phyloP scores from a whole-genome alignment of 2,329 filamentous ascomycete genomes.

The Pestalotiopsis fici region DNA sequence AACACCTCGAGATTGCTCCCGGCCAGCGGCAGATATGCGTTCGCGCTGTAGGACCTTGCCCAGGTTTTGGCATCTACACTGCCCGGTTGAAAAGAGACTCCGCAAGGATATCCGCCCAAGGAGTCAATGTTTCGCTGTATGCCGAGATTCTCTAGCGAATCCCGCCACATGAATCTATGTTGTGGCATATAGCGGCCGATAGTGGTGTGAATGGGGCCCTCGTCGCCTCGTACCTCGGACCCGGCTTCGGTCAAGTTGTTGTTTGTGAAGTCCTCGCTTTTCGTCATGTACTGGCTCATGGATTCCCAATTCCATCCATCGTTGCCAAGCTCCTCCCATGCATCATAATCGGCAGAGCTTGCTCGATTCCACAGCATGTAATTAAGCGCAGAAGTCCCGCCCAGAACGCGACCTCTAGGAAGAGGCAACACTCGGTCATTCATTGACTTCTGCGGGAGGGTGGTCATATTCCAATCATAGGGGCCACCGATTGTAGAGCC shows the following conservation, averaged over 20 bases:
- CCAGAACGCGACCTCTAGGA: conserved; percentile 44
- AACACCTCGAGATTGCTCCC: conserved; percentile 42
- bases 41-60: conserved; percentile 45
- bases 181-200: conserved; percentile 4
- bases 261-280: conserved; percentile 29
- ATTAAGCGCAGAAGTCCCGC: conserved; percentile 46
- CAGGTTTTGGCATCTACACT: conserved; percentile 48
- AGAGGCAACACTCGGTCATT: conserved; percentile 37
- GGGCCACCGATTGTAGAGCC: conserved; percentile 21
- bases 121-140: conserved; percentile 7
- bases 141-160: background rate
- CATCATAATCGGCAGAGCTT: conserved; percentile 30
- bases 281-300: conserved; percentile 33
- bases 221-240: conserved; percentile 17
- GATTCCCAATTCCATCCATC: conserved; percentile 36
- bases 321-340: conserved; percentile 34
- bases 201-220: conserved; percentile 19
- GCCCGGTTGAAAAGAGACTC: conserved; percentile 50
- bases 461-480: conserved; percentile 41
- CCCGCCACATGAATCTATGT: background rate
- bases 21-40: conserved; percentile 33
- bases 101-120: conserved; percentile 49
- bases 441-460: conserved; percentile 36
- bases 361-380: conserved; percentile 37
- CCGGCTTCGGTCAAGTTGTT: conserved; percentile 16